Evolutionary conservation across 192 early-diverging fungal species (phyloP).

Genomic region (Helicostylum pulchrum): DNA sequence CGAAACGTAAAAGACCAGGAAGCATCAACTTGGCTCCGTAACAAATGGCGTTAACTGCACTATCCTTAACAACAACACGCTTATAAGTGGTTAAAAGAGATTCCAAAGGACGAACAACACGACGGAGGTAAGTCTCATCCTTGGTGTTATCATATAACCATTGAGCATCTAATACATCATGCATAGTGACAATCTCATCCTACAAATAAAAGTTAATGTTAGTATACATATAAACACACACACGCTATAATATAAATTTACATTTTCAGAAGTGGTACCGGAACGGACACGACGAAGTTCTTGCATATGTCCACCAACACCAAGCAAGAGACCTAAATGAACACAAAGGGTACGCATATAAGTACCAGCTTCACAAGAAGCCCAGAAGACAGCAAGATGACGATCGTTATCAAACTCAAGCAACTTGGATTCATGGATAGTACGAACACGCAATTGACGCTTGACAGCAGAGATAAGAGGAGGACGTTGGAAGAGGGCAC

Average conservation of each 20-base stretch:
- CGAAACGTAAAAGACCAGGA: constrained; percentile 94
- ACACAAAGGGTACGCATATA: constrained; percentile 99
- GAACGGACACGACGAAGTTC: constrained; percentile 96
- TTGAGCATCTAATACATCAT: constrained; percentile 98
- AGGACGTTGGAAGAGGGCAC: constrained; percentile 98
- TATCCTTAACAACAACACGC: constrained; percentile 98
- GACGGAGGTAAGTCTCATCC: constrained; percentile 96
- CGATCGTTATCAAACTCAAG: constrained; percentile 96
- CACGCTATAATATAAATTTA: constrained; percentile 28
- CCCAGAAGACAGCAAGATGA: constrained; percentile 97
- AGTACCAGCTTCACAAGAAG: constrained; percentile 97
- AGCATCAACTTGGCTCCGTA: constrained; percentile 99
- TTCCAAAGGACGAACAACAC: constrained; percentile 91
- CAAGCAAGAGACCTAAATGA: constrained; percentile 92
- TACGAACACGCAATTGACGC: constrained; percentile 97
- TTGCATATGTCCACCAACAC: constrained; percentile 98
- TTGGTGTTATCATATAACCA: constrained; percentile 97
- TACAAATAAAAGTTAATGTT: constrained; percentile 14
- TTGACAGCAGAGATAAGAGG: constrained; percentile 99
- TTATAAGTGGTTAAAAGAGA: constrained; percentile 92
- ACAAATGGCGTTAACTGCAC: constrained; percentile 97
- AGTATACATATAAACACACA: background rate
- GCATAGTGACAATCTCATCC: constrained; percentile 97
- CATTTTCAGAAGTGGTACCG: constrained; percentile 85
- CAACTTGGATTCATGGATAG: constrained; percentile 95